Conservation (phyloP, 1,284 basidiomycete genomes). For the Vanrija sp. region DNA sequence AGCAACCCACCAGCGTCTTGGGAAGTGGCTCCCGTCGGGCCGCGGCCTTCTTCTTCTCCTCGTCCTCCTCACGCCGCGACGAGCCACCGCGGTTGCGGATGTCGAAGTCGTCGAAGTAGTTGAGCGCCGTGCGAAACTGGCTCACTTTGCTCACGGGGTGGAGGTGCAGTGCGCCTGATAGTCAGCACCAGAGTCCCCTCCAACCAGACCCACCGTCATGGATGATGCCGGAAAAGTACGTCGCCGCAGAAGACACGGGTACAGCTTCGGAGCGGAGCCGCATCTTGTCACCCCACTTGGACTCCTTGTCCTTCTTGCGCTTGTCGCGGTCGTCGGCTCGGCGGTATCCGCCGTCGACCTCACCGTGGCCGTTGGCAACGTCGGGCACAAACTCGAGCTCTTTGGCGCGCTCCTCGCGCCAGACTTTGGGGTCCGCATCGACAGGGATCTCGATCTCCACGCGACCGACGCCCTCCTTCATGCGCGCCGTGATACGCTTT, state of each 20-base stretch:
- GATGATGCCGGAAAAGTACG: slow-evolving; percentile 40
- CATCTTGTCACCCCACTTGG: slow-evolving; percentile 46
- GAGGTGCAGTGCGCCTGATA: slow-evolving; percentile 43
- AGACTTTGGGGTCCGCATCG: slow-evolving; percentile 37
- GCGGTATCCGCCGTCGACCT: slow-evolving; percentile 3
- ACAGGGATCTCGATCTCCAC: slow-evolving; percentile 48
- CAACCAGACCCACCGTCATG: slow-evolving; percentile 35
- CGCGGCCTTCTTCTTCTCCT: slow-evolving; percentile 23
- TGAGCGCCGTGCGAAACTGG: slow-evolving; percentile 45
- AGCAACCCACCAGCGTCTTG: slow-evolving; percentile 9
- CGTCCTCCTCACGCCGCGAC: slow-evolving; percentile 26
- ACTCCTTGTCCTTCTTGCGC: slow-evolving; percentile 25
- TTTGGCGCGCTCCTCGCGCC: slow-evolving; percentile 45
- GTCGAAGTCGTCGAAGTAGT: slow-evolving; percentile 41
- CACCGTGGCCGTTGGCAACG: slow-evolving; percentile 23
- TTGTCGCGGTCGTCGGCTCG: slow-evolving; percentile 20
- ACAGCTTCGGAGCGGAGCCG: slow-evolving; percentile 39
- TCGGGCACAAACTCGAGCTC: slow-evolving; percentile 39
- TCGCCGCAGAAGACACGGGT: slow-evolving; percentile 31
- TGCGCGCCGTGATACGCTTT: slow-evolving; percentile 40
- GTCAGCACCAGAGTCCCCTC: neutral
- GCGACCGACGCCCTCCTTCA: slow-evolving; percentile 41
- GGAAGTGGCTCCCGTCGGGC: slow-evolving; percentile 19
- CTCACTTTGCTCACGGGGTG: slow-evolving; percentile 38
- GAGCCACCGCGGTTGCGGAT: slow-evolving; percentile 14